phyloP scores from a whole-genome alignment of 306 rosid genomes.

The Dryas drummondii region DNA sequence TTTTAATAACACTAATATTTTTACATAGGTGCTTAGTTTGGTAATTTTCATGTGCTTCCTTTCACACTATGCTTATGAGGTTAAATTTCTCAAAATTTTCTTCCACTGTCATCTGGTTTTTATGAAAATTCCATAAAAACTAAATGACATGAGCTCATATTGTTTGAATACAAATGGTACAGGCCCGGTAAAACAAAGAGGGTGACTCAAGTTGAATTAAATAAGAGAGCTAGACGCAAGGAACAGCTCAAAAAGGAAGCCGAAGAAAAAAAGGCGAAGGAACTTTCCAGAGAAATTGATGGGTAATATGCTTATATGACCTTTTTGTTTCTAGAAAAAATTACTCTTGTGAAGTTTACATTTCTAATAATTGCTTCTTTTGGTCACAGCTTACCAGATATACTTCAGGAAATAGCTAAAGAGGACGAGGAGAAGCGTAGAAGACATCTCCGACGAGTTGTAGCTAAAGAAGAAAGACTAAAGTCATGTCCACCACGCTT shows the following conservation, averaged over 20 bases:
- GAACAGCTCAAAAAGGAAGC: slow-evolving; percentile 60
- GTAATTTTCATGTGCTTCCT: background rate
- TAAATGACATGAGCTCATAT: slow-evolving; percentile 14
- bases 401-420: slow-evolving; percentile 63
- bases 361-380: slow-evolving; percentile 1
- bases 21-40: slow-evolving; percentile 5
- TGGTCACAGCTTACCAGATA: slow-evolving; percentile 59
- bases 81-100: slow-evolving; percentile 3
- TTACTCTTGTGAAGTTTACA: background rate
- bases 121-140: background rate
- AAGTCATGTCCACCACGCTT: slow-evolving; percentile 74
- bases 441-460: slow-evolving; percentile 57
- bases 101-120: background rate
- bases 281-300: slow-evolving; percentile 76
- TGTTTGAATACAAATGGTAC: slow-evolving; percentile 32
- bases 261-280: slow-evolving; percentile 48
- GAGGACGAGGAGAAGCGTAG: slow-evolving; percentile 70
- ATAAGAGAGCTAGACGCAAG: slow-evolving; percentile 72
- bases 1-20: background rate
- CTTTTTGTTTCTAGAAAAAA: background rate
- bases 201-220: slow-evolving; percentile 69
- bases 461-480: slow-evolving; percentile 71
- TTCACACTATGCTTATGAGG: background rate
- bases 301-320: slow-evolving; percentile 37
- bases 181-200: slow-evolving; percentile 58